Evolutionary conservation across 2,329 filamentous ascomycete species (phyloP).

Genomic region (Incumbomyces lentus): DNA sequence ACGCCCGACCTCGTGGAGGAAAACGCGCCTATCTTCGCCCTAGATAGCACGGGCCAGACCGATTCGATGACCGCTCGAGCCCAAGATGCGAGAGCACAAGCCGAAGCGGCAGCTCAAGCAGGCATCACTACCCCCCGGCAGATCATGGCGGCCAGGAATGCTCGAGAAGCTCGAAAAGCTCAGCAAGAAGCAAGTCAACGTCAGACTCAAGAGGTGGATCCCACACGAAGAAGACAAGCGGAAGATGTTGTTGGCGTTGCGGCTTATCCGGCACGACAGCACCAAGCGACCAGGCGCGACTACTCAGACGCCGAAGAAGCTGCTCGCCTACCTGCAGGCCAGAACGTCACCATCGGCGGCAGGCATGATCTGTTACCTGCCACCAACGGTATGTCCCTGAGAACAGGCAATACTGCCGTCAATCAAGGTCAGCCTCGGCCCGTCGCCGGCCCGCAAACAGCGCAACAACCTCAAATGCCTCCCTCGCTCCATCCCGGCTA

Average conservation of each 20-base stretch:
- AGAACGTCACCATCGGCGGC: constrained; percentile 11
- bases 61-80: constrained; percentile 29
- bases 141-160: constrained; percentile 79
- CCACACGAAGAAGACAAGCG: constrained; percentile 38
- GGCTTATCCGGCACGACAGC: constrained; percentile 33
- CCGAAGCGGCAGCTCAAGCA: constrained; percentile 30
- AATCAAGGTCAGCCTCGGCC: constrained; percentile 13
- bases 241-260: constrained; percentile 50
- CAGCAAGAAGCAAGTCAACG: constrained; percentile 52
- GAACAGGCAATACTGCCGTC: constrained; percentile 8
- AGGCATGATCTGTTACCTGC: constrained; percentile 13
- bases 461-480: constrained; percentile 8
- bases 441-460: constrained; percentile 19
- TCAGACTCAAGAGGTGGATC: constrained; percentile 36
- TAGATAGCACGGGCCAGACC: constrained; percentile 50
- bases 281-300: constrained; percentile 1
- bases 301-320: constrained; percentile 2
- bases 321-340: constrained; percentile 8
- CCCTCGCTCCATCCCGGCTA: constrained; percentile 17
- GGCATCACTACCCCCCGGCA: constrained; percentile 69
- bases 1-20: constrained; percentile 78
- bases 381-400: constrained; percentile 1
- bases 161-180: constrained; percentile 62
- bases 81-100: constrained; percentile 43
- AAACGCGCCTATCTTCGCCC: constrained; percentile 83